Evolutionary conservation across 331 rosid genomes (phyloP).

Genomic region (Stylosanthes scabra): DNA sequence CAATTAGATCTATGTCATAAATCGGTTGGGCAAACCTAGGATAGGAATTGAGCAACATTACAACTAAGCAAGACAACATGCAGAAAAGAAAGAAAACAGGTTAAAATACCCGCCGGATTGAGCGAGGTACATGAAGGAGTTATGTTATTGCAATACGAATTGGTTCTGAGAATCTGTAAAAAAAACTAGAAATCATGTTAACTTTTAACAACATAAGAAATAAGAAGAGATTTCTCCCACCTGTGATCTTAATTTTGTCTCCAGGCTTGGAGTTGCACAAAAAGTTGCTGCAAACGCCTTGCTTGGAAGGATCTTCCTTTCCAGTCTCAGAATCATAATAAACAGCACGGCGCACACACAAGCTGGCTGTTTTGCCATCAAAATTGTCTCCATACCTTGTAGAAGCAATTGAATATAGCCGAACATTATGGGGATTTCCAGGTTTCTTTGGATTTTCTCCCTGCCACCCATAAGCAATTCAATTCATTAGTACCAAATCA

Average conservation of each 20-base stretch:
- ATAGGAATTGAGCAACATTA: neutral
- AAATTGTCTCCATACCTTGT: conserved; percentile 91
- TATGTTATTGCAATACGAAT: neutral
- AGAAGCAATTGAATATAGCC: conserved; percentile 96
- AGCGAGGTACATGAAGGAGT: neutral
- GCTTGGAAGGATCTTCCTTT: conserved; percentile 89
- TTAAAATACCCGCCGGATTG: neutral
- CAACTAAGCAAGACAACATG: neutral
- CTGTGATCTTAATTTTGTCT: conserved; percentile 88
- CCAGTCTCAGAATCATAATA: conserved; percentile 93
- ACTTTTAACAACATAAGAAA: neutral
- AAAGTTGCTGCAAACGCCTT: conserved; percentile 88
- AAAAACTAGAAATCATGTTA: conserved; percentile 14
- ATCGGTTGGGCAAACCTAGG: neutral
- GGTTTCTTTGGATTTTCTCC: conserved; percentile 98
- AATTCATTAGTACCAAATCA: conserved; percentile 25
- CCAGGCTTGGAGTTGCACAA: conserved; percentile 93
- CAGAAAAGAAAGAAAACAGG: neutral
- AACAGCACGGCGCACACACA: conserved; percentile 97
- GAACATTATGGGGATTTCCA: conserved; percentile 80
- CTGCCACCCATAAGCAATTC: conserved; percentile 51
- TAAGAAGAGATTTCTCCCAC: conserved; percentile 46
- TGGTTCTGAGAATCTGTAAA: neutral
- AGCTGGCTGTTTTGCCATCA: conserved; percentile 95
- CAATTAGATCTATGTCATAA: no score